Percentiles rank a stretch among this genome's conserved stretches.
Conservation (phyloP, 179 eudicot genomes). For the Amaranthus tricolor region DNA sequence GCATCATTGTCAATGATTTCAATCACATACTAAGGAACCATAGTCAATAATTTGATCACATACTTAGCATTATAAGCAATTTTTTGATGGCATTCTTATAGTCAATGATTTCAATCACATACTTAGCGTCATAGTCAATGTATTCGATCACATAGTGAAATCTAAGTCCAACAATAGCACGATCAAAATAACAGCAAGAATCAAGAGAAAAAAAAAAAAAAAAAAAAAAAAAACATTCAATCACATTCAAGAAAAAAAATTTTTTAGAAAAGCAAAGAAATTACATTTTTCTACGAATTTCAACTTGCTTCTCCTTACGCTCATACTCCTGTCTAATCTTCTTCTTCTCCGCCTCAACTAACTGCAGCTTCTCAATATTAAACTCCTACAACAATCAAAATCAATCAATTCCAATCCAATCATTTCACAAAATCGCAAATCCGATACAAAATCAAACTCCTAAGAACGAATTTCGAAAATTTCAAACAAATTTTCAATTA, state of each 20-base stretch:
- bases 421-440: background rate
- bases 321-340: slow-evolving; percentile 93
- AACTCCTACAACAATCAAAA: slow-evolving; percentile 55
- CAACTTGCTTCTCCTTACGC: slow-evolving; percentile 91
- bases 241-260: background rate
- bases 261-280: background rate
- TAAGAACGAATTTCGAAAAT: background rate
- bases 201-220: background rate
- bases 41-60: too few relatives aligned
- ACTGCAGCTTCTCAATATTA: slow-evolving; percentile 88
- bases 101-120: background rate
- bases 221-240: too few relatives aligned
- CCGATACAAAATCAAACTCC: background rate
- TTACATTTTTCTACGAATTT: slow-evolving; percentile 79
- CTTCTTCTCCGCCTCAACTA: slow-evolving; percentile 94
- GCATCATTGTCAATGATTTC: too few relatives aligned
- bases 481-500: background rate
- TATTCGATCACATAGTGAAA: background rate
- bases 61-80: too few relatives aligned
- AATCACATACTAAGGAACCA: too few relatives aligned
- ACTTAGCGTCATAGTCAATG: too few relatives aligned
- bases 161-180: background rate
- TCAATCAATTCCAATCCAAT: background rate
- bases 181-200: background rate
- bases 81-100: background rate